Evolutionary conservation across 129 eudicot species (phyloP), one percentile per base, ranked within the genome.

Genomic region (Flaveria bidentis): DNA sequence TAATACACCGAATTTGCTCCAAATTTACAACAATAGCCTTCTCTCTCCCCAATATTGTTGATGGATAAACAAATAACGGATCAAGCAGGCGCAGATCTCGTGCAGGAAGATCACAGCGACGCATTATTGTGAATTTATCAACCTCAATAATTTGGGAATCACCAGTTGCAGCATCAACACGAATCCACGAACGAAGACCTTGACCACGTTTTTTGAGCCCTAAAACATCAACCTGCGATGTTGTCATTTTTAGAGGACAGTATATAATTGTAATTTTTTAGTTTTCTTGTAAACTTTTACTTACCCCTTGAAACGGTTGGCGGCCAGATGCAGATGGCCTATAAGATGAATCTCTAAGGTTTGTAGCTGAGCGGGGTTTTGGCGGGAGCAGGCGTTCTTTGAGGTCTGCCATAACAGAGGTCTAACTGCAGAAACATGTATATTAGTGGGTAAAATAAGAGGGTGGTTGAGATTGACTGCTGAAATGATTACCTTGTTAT

Each of bases 21-120:
- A 95, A 83, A 79, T 95, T 95, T n/a, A 95, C 96, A 72, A 95
- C 97, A 61, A 95, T 91, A 17, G 99, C 99, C 85, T 95, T 95
- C 89, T 95, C 99, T 81, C 99, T 87, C 17, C 97, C 99, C 65
- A 93, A 87, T 71, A 93, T 93, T 11, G 98, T 91, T 2, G 98
- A 91, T 7, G 98, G 97, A 30, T 95, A 95, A 30, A 89, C 97
- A 79, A 95, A 95, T 52, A 95, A 78, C 0, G 99, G 99, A 80
- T 95, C 99, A 36, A 95, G 85, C 45, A 95, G 69, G 52, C 99
- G 97, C 46, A 95, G 86, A 84, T 95, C 97, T 52, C 96, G 97
- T 2, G 99, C 96, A 8, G 97, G 97, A 66, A 95, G 96, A 85
- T 91, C 96, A 78, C 97, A 95, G 20, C 96, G 92, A 2, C 97